phyloP scores from a whole-genome alignment of 257 asterid species.

The Przewalskia tangutica region DNA sequence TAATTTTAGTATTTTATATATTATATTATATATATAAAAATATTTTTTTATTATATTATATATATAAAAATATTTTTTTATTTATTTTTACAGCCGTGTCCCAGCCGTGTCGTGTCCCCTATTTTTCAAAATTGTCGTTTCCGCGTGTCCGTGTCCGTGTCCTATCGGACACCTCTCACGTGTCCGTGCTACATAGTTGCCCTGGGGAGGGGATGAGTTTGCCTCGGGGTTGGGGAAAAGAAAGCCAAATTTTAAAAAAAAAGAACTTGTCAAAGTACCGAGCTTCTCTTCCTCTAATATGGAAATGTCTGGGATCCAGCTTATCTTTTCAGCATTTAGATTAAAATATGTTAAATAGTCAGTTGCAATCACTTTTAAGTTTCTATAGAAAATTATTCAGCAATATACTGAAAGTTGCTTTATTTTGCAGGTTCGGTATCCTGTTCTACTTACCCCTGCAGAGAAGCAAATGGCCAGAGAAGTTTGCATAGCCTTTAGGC shows the following conservation, averaged over 20 bases:
- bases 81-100: too few relatives aligned
- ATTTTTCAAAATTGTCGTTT: too few relatives aligned
- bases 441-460: constrained; percentile 90
- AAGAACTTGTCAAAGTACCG: background rate
- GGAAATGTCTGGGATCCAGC: background rate
- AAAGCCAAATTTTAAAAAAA: background rate
- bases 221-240: background rate
- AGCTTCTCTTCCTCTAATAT: background rate
- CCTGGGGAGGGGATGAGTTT: background rate
- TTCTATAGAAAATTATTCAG: background rate
- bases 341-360: background rate
- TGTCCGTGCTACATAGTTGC: too few relatives aligned
- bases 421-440: constrained; percentile 79
- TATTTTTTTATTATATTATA: too few relatives aligned
- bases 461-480: constrained; percentile 98
- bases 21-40: too few relatives aligned
- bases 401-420: constrained; percentile 1
- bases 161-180: too few relatives aligned
- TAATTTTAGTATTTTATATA: too few relatives aligned
- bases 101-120: too few relatives aligned
- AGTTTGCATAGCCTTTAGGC: constrained; percentile 92
- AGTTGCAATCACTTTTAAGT: background rate
- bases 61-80: too few relatives aligned
- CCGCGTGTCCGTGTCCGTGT: too few relatives aligned
- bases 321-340: background rate